Percentiles rank a stretch among this genome's conserved stretches.
Evolutionary conservation across 495 filamentous ascomycete genomes (phyloP).

Genomic region (Zalerion maritima): DNA sequence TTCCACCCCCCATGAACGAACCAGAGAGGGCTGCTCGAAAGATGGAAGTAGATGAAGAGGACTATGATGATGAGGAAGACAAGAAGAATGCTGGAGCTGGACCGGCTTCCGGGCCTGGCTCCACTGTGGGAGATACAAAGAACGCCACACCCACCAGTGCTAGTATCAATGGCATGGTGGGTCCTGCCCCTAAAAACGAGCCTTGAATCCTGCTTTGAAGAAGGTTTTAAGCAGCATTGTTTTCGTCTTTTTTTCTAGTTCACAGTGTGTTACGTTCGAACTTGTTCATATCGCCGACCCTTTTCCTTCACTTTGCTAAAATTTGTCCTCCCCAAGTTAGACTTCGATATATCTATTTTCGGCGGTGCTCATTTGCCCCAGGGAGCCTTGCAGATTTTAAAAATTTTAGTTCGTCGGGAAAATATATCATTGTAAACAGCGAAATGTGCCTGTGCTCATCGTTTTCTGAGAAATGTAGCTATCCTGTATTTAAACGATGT

Average conservation of each 20-base stretch:
- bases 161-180: constrained; percentile 30
- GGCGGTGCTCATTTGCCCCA: no score
- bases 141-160: constrained; percentile 29
- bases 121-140: constrained; percentile 27
- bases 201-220: no score
- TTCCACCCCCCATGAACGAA: constrained; percentile 34
- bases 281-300: constrained; percentile 11
- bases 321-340: no score
- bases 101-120: constrained; percentile 11
- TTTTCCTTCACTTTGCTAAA: no score
- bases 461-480: no score
- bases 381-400: no score
- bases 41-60: constrained; percentile 95
- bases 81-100: constrained; percentile 46
- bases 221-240: constrained; percentile 15
- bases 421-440: no score
- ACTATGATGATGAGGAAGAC: constrained; percentile 82
- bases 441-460: no score
- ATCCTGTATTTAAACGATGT: no score
- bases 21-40: constrained; percentile 77
- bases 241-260: constrained; percentile 2
- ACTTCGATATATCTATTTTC: no score
- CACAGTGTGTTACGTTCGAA: constrained; percentile 1
- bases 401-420: no score
- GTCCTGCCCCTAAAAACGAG: no score